A percentile compares a stretch with the other conserved stretches of the same genome.
These are phyloP conservation scores for Lepiota brunneoincarnata DNA, from an alignment of 768 basidiomycete genomes.

Conservation along the genomic window DNA sequence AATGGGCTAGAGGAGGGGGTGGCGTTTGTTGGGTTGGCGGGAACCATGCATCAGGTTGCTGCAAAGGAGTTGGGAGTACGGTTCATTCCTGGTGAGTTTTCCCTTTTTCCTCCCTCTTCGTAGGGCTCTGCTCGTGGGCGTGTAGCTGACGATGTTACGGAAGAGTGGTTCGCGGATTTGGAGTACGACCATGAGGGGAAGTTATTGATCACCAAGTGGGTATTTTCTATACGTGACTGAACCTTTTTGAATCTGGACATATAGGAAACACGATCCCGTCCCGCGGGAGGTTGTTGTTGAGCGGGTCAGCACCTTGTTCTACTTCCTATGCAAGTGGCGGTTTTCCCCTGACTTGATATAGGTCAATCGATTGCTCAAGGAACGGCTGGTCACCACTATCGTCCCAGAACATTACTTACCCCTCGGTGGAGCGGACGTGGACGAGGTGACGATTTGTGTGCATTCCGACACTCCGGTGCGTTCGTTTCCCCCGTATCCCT, in stretches of 20 bases:
- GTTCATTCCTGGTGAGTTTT: slow-evolving; percentile 54
- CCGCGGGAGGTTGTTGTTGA: slow-evolving; percentile 36
- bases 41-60: slow-evolving; percentile 58
- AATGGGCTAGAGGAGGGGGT: slow-evolving; percentile 27
- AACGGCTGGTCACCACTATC: slow-evolving; percentile 47
- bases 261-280: slow-evolving; percentile 51
- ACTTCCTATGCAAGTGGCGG: neutral
- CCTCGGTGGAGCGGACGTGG: slow-evolving; percentile 35
- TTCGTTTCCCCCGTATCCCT: slow-evolving; percentile 13
- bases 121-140: slow-evolving; percentile 2
- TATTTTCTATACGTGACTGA: neutral
- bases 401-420: slow-evolving; percentile 35
- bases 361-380: slow-evolving; percentile 42
- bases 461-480: slow-evolving; percentile 65
- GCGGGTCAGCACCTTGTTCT: slow-evolving; percentile 31
- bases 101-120: neutral
- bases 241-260: neutral
- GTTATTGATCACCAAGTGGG: slow-evolving; percentile 57
- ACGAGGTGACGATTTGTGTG: slow-evolving; percentile 59
- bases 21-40: slow-evolving; percentile 62
- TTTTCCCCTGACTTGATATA: slow-evolving; percentile 15
- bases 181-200: slow-evolving; percentile 57
- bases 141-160: neutral
- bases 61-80: slow-evolving; percentile 51
- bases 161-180: slow-evolving; percentile 69